Evolutionary conservation across 495 filamentous ascomycete species (phyloP).

Genomic region (Hypoxylon perforatum): DNA sequence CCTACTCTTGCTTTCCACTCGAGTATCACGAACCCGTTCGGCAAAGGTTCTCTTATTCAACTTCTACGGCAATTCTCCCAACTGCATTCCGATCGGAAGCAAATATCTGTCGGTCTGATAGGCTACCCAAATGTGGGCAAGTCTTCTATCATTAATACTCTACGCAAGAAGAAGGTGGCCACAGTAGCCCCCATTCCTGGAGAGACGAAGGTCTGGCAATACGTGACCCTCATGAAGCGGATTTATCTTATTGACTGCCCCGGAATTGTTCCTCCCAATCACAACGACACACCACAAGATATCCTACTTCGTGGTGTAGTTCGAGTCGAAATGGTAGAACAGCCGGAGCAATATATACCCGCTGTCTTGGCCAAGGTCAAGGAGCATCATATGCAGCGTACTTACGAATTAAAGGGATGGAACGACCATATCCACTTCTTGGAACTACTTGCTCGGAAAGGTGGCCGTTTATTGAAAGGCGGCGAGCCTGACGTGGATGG

Average conservation of each 20-base stretch:
- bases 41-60: slow-evolving; percentile 78
- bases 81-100: slow-evolving; percentile 89
- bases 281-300: slow-evolving; percentile 82
- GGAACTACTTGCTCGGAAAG: slow-evolving; percentile 86
- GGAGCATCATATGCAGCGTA: slow-evolving; percentile 87
- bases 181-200: slow-evolving; percentile 96
- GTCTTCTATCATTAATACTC: slow-evolving; percentile 91
- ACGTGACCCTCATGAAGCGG: slow-evolving; percentile 94
- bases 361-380: slow-evolving; percentile 84
- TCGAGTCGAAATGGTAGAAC: slow-evolving; percentile 92
- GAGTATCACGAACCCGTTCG: slow-evolving; percentile 91
- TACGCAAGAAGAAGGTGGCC: slow-evolving; percentile 91
- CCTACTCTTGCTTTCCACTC: slow-evolving; percentile 95
- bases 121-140: slow-evolving; percentile 92
- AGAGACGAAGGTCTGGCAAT: slow-evolving; percentile 97
- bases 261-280: slow-evolving; percentile 52
- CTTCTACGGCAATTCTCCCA: slow-evolving; percentile 92
- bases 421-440: slow-evolving; percentile 82
- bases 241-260: slow-evolving; percentile 80
- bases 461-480: slow-evolving; percentile 84
- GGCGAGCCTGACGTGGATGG: slow-evolving; percentile 94
- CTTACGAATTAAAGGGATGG: slow-evolving; percentile 85
- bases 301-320: slow-evolving; percentile 94
- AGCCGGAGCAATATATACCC: slow-evolving; percentile 94
- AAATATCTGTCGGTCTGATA: slow-evolving; percentile 88